These are phyloP conservation scores for Soucietia sequanensis DNA, from an alignment of 805 yeast genomes.

Conservation along the genomic window DNA sequence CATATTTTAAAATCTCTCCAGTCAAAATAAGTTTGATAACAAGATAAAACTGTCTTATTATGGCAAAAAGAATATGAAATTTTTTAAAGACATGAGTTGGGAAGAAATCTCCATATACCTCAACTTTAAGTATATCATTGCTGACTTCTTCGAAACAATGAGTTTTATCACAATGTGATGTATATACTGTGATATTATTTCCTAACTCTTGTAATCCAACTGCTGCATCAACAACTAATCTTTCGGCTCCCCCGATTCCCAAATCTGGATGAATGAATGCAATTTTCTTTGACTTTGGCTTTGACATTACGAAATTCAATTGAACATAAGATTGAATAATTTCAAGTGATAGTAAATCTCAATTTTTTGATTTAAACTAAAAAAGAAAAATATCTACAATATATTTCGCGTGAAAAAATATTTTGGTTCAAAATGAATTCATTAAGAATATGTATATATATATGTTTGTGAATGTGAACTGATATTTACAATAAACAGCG, in stretches of 20 bases:
- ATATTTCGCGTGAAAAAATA: no score
- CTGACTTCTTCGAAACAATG: conserved; percentile 93
- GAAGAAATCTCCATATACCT: conserved; percentile 77
- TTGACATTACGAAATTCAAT: no score
- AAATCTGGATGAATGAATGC: conserved; percentile 95
- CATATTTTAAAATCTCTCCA: conserved; percentile 52
- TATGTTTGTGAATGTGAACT: no score
- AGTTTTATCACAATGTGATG: conserved; percentile 83
- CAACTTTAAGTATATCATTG: conserved; percentile 54
- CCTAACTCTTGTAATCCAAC: conserved; percentile 71
- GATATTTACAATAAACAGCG: no score
- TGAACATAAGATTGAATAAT: no score
- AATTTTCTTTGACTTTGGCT: no score
- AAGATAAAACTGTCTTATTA: conserved; percentile 75
- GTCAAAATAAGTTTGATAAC: conserved; percentile 44
- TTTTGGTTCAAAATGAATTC: no score
- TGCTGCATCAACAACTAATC: conserved; percentile 96
- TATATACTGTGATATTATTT: conserved; percentile 66
- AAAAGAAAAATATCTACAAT: no score
- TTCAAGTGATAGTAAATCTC: no score
- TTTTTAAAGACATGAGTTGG: conserved; percentile 70
- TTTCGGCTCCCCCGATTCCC: conserved; percentile 97
- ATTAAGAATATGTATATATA: no score
- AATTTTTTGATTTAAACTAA: no score
- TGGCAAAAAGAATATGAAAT: conserved; percentile 80